Conservation (phyloP, 129 eudicot species). For the Tanacetum coccineum region DNA sequence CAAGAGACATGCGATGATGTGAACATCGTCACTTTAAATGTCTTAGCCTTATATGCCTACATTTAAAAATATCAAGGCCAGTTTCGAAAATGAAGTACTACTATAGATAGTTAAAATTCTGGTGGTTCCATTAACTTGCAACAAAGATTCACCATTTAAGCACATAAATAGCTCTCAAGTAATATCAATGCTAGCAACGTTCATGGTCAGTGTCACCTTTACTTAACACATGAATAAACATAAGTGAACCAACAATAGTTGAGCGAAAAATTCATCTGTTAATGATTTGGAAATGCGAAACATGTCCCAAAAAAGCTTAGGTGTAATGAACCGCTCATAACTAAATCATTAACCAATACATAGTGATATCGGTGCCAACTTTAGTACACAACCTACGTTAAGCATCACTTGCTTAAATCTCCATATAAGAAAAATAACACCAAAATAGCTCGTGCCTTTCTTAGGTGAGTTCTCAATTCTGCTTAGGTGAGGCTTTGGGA, state of each 20-base stretch:
- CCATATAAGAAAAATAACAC: not conserved
- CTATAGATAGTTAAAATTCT: too few species aligned
- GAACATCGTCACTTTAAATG: conserved; percentile 5
- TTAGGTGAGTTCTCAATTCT: conserved; percentile 32
- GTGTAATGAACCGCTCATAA: conserved; percentile 19
- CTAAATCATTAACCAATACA: conserved; percentile 27
- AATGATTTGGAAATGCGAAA: conserved; percentile 6
- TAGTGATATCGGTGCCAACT: conserved; percentile 17
- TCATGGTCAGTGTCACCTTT: too few species aligned
- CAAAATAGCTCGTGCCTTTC: too few species aligned
- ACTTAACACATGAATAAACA: too few species aligned
- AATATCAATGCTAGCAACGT: not conserved
- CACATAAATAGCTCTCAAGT: too few species aligned
- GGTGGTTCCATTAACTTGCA: not conserved
- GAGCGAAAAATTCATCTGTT: not conserved
- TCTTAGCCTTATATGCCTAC: too few species aligned
- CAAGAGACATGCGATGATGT: conserved; percentile 15
- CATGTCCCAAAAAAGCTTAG: too few species aligned
- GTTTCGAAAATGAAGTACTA: too few species aligned
- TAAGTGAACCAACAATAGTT: too few species aligned
- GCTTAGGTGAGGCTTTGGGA: conserved; percentile 67
- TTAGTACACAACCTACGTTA: conserved; percentile 16
- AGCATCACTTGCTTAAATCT: conserved; percentile 4
- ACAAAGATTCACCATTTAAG: too few species aligned
- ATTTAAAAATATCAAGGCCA: too few species aligned